These are phyloP conservation scores for Oenanthe javanica DNA, from an alignment of 140 eudicot species.

Conservation along the genomic window DNA sequence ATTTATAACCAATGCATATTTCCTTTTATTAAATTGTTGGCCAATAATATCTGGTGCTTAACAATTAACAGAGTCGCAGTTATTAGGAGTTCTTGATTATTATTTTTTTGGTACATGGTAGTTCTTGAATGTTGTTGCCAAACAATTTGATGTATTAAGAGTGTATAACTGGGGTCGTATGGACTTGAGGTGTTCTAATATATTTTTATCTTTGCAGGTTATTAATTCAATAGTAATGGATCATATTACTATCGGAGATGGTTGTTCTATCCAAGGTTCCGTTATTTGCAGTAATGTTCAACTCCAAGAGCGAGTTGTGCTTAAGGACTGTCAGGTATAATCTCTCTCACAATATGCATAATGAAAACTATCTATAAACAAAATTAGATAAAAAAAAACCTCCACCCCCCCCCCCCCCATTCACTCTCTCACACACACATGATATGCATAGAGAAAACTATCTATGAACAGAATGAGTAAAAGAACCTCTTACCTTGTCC, in stretches of 20 bases:
- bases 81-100: background rate
- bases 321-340: conserved; percentile 77
- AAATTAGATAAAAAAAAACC: too few species aligned
- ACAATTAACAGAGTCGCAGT: background rate
- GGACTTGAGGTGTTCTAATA: background rate
- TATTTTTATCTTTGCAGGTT: conserved; percentile 35
- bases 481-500: too few species aligned
- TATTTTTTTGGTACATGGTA: background rate
- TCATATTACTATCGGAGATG: conserved; percentile 78
- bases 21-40: background rate
- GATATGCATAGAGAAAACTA: too few species aligned
- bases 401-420: too few species aligned
- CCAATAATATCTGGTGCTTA: background rate
- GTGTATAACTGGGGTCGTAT: background rate
- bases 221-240: conserved; percentile 84
- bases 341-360: too few species aligned
- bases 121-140: background rate
- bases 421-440: background rate
- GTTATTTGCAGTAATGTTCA: conserved; percentile 83
- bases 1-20: background rate
- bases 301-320: conserved; percentile 72
- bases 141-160: background rate
- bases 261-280: conserved; percentile 86
- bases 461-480: too few species aligned
- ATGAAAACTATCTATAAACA: too few species aligned